Percentiles rank a stretch among this genome's conserved stretches.
phyloP scores from a whole-genome alignment of 2,329 filamentous ascomycete species.

The Orbilia ellipsospora region DNA sequence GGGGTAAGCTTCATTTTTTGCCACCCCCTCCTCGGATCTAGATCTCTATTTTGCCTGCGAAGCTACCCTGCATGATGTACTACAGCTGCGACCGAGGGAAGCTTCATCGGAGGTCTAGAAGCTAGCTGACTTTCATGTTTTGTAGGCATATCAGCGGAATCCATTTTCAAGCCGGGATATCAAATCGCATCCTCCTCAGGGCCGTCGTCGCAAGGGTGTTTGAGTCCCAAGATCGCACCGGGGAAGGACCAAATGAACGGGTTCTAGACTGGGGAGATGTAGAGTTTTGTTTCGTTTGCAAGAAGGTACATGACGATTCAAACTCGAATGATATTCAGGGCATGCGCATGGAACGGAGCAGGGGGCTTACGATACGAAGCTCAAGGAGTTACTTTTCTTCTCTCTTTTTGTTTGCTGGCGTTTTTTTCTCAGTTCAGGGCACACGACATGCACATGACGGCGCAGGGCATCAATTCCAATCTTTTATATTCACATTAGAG shows the following conservation, averaged over 20 bases:
- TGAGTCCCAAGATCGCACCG: slow-evolving; percentile 36
- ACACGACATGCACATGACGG: neutral
- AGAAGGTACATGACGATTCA: too few species aligned
- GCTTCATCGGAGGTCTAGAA: neutral
- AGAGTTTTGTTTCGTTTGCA: neutral
- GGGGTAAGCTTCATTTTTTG: slow-evolving; percentile 12
- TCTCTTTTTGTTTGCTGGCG: too few species aligned
- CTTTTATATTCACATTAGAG: too few species aligned
- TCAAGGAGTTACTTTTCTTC: too few species aligned
- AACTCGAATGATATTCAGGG: too few species aligned
- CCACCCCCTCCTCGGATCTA: neutral
- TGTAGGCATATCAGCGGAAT: slow-evolving; percentile 17
- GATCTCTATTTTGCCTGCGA: too few species aligned
- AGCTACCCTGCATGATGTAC: neutral
- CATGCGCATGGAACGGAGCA: too few species aligned
- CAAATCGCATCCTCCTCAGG: slow-evolving; percentile 12
- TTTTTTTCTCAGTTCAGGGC: too few species aligned
- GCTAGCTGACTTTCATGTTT: neutral
- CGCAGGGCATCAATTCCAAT: neutral
- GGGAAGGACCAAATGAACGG: slow-evolving; percentile 12
- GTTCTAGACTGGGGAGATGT: neutral
- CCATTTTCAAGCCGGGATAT: slow-evolving; percentile 49
- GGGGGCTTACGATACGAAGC: too few species aligned
- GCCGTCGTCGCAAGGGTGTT: slow-evolving; percentile 10
- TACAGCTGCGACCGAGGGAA: neutral